Evolutionary conservation across 805 yeast genomes (phyloP), one percentile per base, ranked within the genome.

Genomic region (Saccharomycopsis synnaedendra): DNA sequence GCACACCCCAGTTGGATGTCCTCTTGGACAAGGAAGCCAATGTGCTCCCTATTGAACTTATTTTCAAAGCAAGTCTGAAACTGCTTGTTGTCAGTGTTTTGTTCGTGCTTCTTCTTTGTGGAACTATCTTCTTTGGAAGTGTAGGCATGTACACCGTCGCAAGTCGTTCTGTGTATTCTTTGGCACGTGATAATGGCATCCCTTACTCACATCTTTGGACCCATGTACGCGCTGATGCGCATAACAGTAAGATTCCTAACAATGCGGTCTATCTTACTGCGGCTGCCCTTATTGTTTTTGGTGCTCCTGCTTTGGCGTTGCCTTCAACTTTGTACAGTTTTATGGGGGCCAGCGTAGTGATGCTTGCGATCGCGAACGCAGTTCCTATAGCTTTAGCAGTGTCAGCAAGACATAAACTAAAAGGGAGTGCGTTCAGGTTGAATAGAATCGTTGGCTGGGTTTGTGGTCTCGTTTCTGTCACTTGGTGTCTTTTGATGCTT

Each of bases 141-240:
- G 78, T 85, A 44, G 89, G 94, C 3, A 75, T 90, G 1, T 69
- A 83, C 35, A 85, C 93, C 1, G 82, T 94, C 0, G 84, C 88
- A 3, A 83, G 93, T 3, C 74, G 94, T 70, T 74, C 82, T n/a
- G 84, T 87, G 0, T 85, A 76, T 60, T 82, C 86, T 30, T 79
- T 85, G 65, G 86, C 90, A 45, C 74, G 95, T 65, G 95, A 85
- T 60, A 85, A 80, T 36, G 95, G 88, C 0, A 63, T 85, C 41
- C 94, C 94, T 1, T 75, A 68, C 55, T 73, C 76, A 47, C 68
- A 73, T 8, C 56, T 74, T 10, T 84, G 89, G 87, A 72, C 78
- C 3, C 72, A 73, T 55, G 85, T 85, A 39, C 81, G 80, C 55
- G 67, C 74, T 1, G 60, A 68, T 5, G 70, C 75, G 7, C 70